Percentiles rank a stretch among this genome's conserved stretches.
Conservation (phyloP, 345 rosid species). For the Anastatica hierochuntica region DNA sequence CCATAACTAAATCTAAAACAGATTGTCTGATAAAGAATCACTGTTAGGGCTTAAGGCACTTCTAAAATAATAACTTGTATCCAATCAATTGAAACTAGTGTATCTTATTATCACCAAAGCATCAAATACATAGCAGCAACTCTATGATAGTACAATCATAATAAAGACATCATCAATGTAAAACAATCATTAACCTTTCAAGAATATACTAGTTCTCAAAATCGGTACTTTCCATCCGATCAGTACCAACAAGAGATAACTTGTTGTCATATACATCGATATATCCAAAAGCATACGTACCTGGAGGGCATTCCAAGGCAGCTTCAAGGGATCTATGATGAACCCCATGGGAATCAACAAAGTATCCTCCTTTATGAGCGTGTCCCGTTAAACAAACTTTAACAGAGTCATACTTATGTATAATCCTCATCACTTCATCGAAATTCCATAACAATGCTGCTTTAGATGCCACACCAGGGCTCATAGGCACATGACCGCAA, state of each 20-base stretch:
- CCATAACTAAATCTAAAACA: too few species aligned
- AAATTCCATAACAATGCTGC: constrained; percentile 82
- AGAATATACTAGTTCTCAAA: too few species aligned
- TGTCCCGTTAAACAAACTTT: constrained; percentile 87
- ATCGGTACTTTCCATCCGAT: constrained; percentile 46
- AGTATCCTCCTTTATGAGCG: constrained; percentile 71
- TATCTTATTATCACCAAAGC: too few species aligned
- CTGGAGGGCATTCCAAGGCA: constrained; percentile 88
- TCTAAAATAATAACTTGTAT: too few species aligned
- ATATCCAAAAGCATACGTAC: constrained; percentile 65
- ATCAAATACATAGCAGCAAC: too few species aligned
- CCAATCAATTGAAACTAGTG: too few species aligned
- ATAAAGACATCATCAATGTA: not conserved
- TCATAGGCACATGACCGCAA: constrained; percentile 81
- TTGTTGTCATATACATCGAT: constrained; percentile 63
- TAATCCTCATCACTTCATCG: constrained; percentile 64
- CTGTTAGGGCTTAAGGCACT: too few species aligned
- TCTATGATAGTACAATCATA: not conserved
- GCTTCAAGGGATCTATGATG: constrained; percentile 87
- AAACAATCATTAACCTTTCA: not conserved
- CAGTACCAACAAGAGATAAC: constrained; percentile 53
- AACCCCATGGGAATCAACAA: constrained; percentile 66
- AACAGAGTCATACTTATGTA: constrained; percentile 58
- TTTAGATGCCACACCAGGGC: constrained; percentile 39
- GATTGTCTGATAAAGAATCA: too few species aligned